Evolutionary conservation across 805 yeast genomes (phyloP), one percentile per base, ranked within the genome.

Genomic region (Kazachstania taianensis): DNA sequence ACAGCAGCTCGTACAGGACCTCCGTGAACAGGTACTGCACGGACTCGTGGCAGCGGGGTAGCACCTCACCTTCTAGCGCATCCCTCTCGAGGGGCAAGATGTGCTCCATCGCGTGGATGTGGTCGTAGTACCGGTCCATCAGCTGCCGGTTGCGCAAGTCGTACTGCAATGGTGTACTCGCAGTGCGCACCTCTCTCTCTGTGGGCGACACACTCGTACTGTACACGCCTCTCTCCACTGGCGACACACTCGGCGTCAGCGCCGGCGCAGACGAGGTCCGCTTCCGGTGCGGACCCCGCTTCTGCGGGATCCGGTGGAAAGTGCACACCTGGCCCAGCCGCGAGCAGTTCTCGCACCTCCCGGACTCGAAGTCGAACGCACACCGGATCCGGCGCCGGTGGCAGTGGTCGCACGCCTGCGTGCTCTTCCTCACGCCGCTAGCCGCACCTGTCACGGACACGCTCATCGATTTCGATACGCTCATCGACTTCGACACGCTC

Each of bases 341-440:
- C 9, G 58, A 48, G 53, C 92, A 81, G 44, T 72, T 76, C 10
- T 75, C 57, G 53, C 92, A 81, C 12, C 32, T 26, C 0, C 32
- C 20, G 2, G 17, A 20, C 6, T 24, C n/a, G 5, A 62, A 58
- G 14, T 68, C 67, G 15, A 81, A 84, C 50, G 79, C 74, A 57
- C 92, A 81, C 36, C 72, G 65, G 15, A 81, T 69, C 52, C 81
- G 78, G 54, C 81, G 78, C 28, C 80, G 64, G 20, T 89, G 67
- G 54, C 92, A 81, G 33, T 77, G 75, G 53, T 81, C 92, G 53
- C 92, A 81, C 1, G 89, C 89, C 35, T 87, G 57, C 2, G 85
- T 78, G 0, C 78, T 83, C 51, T 81, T 81, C 9, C 28, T 42
- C n/a, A 28, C 19, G 12, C n/a, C 23, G 8, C 9, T 27, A 8